Evolutionary conservation across 2,329 filamentous ascomycete species (phyloP).

Genomic region (Hypoxylon sp.): DNA sequence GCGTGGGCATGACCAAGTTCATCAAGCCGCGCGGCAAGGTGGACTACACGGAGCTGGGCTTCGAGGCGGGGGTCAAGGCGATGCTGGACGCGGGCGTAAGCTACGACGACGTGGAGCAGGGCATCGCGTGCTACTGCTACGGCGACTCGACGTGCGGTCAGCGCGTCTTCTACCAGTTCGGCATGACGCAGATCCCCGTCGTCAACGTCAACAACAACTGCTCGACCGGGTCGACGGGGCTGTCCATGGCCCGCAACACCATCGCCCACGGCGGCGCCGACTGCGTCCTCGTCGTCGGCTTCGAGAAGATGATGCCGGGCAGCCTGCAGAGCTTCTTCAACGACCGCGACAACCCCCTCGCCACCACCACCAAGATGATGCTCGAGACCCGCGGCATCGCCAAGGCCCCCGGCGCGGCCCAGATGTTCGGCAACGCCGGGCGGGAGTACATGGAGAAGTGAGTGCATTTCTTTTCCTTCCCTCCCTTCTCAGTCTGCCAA

Average conservation of each 20-base stretch:
- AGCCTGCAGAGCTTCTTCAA: conserved; percentile 84
- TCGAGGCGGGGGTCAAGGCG: conserved; percentile 89
- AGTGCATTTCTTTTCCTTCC: too few relatives aligned
- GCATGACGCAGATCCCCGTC: conserved; percentile 94
- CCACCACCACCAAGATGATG: conserved; percentile 80
- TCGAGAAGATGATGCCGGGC: conserved; percentile 98
- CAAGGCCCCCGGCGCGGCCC: conserved; percentile 84
- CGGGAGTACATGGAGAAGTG: conserved; percentile 94
- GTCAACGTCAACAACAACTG: conserved; percentile 99
- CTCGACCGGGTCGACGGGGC: conserved; percentile 90
- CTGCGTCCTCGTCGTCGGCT: conserved; percentile 90
- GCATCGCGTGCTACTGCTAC: conserved; percentile 97
- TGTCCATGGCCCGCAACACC: conserved; percentile 83
- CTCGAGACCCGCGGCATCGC: conserved; percentile 79
- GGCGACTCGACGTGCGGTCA: conserved; percentile 95
- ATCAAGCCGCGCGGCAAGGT: conserved; percentile 95
- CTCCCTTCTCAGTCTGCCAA: too few relatives aligned
- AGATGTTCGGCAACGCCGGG: conserved; percentile 96
- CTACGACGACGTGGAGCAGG: conserved; percentile 96
- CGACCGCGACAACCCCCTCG: conserved; percentile 82
- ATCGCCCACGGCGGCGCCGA: conserved; percentile 83
- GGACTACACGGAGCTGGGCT: conserved; percentile 93
- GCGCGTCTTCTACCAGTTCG: conserved; percentile 98
- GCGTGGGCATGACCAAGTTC: conserved; percentile 99
- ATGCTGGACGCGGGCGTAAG: conserved; percentile 87